phyloP scores from a whole-genome alignment of 495 filamentous ascomycete genomes.

The Penicillium malachiteum region DNA sequence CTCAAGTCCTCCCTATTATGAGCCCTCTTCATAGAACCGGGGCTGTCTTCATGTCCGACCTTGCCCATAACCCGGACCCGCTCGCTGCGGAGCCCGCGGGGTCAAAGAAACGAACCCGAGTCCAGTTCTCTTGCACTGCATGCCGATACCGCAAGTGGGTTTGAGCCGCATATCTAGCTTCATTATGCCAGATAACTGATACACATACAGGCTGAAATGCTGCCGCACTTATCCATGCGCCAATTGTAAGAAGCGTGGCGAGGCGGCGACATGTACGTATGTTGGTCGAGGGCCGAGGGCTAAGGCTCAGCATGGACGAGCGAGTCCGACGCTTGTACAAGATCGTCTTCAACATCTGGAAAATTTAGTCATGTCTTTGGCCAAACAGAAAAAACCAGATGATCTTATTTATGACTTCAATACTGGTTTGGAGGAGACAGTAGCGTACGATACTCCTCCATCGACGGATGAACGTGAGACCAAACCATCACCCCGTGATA shows the following conservation, averaged over 20 bases:
- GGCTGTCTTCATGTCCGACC: conserved; percentile 12
- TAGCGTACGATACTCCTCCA: conserved; percentile 20
- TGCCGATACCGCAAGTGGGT: conserved; percentile 53
- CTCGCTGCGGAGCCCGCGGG: conserved; percentile 9
- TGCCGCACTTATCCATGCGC: conserved; percentile 51
- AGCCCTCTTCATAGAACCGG: too few species aligned
- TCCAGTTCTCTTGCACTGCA: conserved; percentile 54
- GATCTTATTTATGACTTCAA: conserved; percentile 15
- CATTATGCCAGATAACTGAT: background rate
- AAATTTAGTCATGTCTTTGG: conserved; percentile 48
- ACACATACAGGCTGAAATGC: conserved; percentile 46
- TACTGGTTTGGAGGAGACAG: background rate
- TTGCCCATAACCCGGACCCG: conserved; percentile 10
- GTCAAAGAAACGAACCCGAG: conserved; percentile 48
- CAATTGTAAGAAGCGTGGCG: conserved; percentile 49
- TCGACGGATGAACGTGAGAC: conserved; percentile 71
- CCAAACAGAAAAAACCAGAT: conserved; percentile 35
- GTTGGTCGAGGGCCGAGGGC: conserved; percentile 38
- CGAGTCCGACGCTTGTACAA: conserved; percentile 42
- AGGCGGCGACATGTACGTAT: conserved; percentile 43
- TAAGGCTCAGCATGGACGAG: conserved; percentile 29
- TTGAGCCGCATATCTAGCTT: background rate
- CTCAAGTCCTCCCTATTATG: too few species aligned
- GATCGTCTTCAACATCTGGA: conserved; percentile 53
- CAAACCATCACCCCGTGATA: conserved; percentile 29